phyloP scores from a whole-genome alignment of 352 stramenopile genomes.

The Blastocystis sp. region DNA sequence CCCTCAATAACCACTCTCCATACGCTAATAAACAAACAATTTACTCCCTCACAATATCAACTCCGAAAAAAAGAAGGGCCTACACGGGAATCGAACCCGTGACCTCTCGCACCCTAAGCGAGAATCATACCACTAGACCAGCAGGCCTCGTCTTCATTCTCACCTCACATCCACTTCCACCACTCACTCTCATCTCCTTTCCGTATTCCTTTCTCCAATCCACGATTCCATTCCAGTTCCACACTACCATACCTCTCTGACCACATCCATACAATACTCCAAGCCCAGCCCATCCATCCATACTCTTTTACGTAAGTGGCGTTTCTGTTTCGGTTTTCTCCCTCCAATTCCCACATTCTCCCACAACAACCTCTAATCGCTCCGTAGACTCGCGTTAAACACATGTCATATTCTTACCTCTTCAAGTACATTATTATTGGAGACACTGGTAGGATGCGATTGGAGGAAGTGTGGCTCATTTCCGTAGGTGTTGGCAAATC shows the following conservation, averaged over 20 bases:
- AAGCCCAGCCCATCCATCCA: not conserved
- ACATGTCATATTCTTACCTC: constrained; percentile 85
- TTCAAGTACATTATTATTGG: constrained; percentile 99
- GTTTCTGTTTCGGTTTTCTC: not conserved
- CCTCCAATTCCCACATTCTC: not conserved
- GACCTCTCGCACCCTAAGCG: constrained; percentile 57
- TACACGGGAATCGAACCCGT: constrained; percentile 43
- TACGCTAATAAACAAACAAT: too few relatives aligned
- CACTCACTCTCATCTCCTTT: not conserved
- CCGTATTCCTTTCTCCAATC: not conserved
- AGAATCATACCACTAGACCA: constrained; percentile 57
- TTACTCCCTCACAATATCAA: too few relatives aligned
- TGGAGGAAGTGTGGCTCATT: not conserved
- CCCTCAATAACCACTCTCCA: too few relatives aligned
- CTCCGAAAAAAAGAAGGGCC: not conserved
- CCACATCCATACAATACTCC: not conserved
- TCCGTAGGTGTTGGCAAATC: constrained; percentile 93
- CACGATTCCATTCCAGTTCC: not conserved
- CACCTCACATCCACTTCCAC: not conserved
- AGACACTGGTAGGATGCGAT: constrained; percentile 76
- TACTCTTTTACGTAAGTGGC: not conserved
- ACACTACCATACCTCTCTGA: not conserved
- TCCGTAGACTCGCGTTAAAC: not conserved
- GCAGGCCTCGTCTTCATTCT: not conserved
- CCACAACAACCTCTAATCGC: not conserved